Base-by-base conservation (phyloP, 441 rosid species). In the Adansonia grandidieri region DNA sequence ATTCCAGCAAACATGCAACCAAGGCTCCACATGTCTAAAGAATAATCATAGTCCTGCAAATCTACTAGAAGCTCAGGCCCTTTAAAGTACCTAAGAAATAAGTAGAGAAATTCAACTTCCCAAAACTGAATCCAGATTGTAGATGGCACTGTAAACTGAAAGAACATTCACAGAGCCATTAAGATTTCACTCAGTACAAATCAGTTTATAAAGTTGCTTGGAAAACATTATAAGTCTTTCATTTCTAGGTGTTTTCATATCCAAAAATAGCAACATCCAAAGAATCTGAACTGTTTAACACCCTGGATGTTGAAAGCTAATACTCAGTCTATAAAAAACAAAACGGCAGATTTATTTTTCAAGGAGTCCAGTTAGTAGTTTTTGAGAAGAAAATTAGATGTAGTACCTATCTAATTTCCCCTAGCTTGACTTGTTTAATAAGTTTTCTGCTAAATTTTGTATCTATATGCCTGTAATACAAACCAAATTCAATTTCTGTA, bases 1-100 rank as follows among this genome's bases (percentile, higher is more conserved):
- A 96, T 96, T 83, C 98, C 98, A 42, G 98, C 98, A 88, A 94
- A 92, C 99, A 94, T 96, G 80, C 98, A 94, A 32, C 98, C 98
- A 62, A 94, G 97, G 88, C 99, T 96, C 99, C 99, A 96, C 96
- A 96, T 91, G 79, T 94, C 98, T 84, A 94, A 84, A 8, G 98
- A 94, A 84, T 96, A 96, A 85, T 96, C 99, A 78, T 96, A 96
- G 81, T 96, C 99, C 85, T 91, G 98, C 53, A 94, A 85, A 80
- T 96, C 98, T 76, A 96, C 97, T 3, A 94, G 89, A 82, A 96
- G 97, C 76, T 96, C 99, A 0, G 98, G 99, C 51, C 99, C 99
- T 84, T 96, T 96, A 51, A 92, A 96, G 85, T 94, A 93, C 82
- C 98, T 96, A 84, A 64, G 51, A 75, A 79, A 80, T 50, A 64